Conservation (phyloP, 2,329 filamentous ascomycete species). For the Pyrenochaeta sp. region DNA sequence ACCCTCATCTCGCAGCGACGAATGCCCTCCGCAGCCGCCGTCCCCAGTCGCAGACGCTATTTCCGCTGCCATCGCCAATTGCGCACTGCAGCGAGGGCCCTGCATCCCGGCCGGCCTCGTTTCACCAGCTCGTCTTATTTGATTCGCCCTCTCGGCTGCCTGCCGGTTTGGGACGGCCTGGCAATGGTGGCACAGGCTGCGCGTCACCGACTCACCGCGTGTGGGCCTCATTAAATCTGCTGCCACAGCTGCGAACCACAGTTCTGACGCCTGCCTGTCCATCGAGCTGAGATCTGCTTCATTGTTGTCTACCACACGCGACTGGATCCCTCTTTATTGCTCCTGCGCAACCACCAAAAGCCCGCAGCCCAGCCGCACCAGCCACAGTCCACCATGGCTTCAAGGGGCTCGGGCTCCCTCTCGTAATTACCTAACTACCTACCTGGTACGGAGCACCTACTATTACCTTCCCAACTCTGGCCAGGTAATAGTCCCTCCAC, state of each 20-base stretch:
- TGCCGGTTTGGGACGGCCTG: slow-evolving; percentile 25
- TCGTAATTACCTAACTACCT: too few species aligned
- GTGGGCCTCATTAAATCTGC: slow-evolving; percentile 32
- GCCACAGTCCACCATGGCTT: too few species aligned
- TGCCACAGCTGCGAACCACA: slow-evolving; percentile 33
- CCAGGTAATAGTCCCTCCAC: too few species aligned
- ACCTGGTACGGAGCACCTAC: too few species aligned
- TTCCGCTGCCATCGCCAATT: slow-evolving; percentile 1
- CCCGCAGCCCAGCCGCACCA: too few species aligned
- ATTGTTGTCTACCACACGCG: slow-evolving; percentile 12
- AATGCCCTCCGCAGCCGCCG: too few species aligned
- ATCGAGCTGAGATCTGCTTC: slow-evolving; percentile 17
- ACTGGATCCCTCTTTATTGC: too few species aligned
- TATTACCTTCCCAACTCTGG: too few species aligned
- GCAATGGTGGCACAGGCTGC: slow-evolving; percentile 23
- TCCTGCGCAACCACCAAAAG: too few species aligned
- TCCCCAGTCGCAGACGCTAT: too few species aligned
- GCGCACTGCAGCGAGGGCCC: neutral
- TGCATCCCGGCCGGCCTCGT: slow-evolving; percentile 17
- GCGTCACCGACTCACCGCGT: slow-evolving; percentile 27
- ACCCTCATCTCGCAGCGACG: neutral
- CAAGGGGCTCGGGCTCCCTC: too few species aligned
- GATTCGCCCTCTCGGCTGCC: slow-evolving; percentile 22
- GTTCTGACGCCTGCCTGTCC: slow-evolving; percentile 22
- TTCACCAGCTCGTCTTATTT: slow-evolving; percentile 24